Evolutionary conservation across 495 filamentous ascomycete genomes (phyloP).

Genomic region (Neurospora tetraspora): DNA sequence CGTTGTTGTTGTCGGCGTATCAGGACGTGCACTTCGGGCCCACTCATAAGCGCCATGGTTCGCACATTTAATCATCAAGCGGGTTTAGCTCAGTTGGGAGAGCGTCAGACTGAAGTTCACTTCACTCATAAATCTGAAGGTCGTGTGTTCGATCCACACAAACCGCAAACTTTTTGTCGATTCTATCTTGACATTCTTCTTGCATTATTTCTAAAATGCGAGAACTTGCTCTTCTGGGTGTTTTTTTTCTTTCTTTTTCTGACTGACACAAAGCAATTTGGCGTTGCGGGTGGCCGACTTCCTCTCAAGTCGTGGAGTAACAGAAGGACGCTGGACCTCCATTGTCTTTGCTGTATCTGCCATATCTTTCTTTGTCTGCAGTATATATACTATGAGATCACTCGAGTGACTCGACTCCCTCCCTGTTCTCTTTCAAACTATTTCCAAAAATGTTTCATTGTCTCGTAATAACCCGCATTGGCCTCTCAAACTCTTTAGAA

Average conservation of each 20-base stretch:
- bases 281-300: too few species aligned
- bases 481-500: too few species aligned
- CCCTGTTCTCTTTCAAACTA: too few species aligned
- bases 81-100: background rate
- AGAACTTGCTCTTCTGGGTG: too few species aligned
- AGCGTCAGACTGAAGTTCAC: background rate
- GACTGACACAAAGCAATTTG: accelerated
- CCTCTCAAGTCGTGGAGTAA: too few species aligned
- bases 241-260: background rate
- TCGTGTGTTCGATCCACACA: background rate
- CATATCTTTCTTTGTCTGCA: background rate
- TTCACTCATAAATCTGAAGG: background rate
- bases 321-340: background rate
- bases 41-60: background rate
- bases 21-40: background rate
- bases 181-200: background rate
- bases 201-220: background rate
- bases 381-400: background rate
- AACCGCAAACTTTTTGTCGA: background rate
- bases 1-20: background rate
- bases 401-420: background rate
- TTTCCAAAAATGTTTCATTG: too few species aligned
- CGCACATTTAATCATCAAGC: background rate
- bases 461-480: too few species aligned
- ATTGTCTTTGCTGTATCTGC: background rate